Evolutionary conservation across 2,329 filamentous ascomycete genomes (phyloP), one percentile per base, ranked within the genome.

Genomic region (Xylariaceae sp.): DNA sequence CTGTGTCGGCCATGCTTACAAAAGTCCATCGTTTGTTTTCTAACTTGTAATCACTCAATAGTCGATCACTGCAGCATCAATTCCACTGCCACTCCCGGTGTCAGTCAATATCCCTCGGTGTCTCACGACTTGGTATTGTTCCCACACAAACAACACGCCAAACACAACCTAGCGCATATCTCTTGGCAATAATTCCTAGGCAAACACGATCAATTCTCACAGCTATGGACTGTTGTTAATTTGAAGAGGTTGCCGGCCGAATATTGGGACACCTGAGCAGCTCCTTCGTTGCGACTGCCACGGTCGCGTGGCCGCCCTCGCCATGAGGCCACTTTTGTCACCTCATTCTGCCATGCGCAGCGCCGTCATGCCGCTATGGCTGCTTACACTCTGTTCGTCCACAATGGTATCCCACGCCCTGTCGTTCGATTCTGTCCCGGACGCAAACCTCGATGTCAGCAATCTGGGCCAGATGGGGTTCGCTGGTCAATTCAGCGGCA

Each of bases 401-500:
- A 68, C 72, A 32, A 70, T 71, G 10, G 51, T 77, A 41, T 69
- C 75, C 40, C 64, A 69, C 19, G 81, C 80, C 36, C 69, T 84
- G 53, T 76, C 73, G 30, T 86, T 89, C 67, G 80, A 74, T 41
- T 68, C 81, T 12, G 77, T 82, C 36, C 82, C 89, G 3, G 74
- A 82, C 12, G 75, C 87, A 49, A 84, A 91, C 62, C 81, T 99
- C 65, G 87, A 95, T 65, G 78, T 96, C 51, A 81, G 79, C 27
- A 74, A 83, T 49, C 75, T 99, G 33, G 94, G 94, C 50, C 83
- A 87, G 60, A 85, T 96, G 58, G 90, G 88, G 47, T 78, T 99
- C 51, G 87, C 84, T 1, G 94, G 94, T 60, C 86, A 96, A 70
- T 99, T 96, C 67, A 83, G 89, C 62, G 89, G 90, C 47, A 87